Conservation (phyloP, 768 basidiomycete genomes). For the Termitomyces sp. region DNA sequence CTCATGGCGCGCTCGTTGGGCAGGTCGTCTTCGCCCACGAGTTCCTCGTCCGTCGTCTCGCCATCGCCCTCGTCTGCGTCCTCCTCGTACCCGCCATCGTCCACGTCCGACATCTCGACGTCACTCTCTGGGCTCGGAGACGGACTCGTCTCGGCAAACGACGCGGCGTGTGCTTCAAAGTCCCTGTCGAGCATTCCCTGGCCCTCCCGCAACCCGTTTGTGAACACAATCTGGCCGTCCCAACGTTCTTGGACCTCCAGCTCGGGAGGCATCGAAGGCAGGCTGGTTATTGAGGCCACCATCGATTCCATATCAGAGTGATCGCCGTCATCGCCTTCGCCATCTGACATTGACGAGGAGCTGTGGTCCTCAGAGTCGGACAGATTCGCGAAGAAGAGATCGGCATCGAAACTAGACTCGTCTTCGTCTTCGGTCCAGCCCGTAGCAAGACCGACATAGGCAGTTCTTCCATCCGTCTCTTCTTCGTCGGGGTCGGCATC, state of each 20-base stretch:
- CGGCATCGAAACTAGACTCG: conserved; percentile 78
- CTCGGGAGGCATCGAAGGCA: conserved; percentile 33
- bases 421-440: conserved; percentile 76
- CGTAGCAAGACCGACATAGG: conserved; percentile 63
- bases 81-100: conserved; percentile 45
- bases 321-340: conserved; percentile 41
- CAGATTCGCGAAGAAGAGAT: conserved; percentile 79
- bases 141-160: conserved; percentile 46
- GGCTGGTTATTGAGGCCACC: conserved; percentile 24
- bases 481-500: conserved; percentile 37
- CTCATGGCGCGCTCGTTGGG: conserved; percentile 76
- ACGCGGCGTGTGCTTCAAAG: conserved; percentile 61
- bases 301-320: conserved; percentile 39
- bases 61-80: conserved; percentile 56
- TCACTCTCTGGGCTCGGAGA: conserved; percentile 53
- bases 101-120: conserved; percentile 40
- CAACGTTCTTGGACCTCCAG: conserved; percentile 70
- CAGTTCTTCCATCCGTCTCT: conserved; percentile 41
- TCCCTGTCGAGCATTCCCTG: conserved; percentile 63
- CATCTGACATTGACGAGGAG: conserved; percentile 22
- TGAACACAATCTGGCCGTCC: conserved; percentile 75
- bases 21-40: conserved; percentile 70
- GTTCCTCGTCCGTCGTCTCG: conserved; percentile 81
- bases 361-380: conserved; percentile 47
- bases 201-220: conserved; percentile 57